These are phyloP conservation scores for Erysimum cheiri DNA, from an alignment of 441 rosid genomes.

Conservation along the genomic window DNA sequence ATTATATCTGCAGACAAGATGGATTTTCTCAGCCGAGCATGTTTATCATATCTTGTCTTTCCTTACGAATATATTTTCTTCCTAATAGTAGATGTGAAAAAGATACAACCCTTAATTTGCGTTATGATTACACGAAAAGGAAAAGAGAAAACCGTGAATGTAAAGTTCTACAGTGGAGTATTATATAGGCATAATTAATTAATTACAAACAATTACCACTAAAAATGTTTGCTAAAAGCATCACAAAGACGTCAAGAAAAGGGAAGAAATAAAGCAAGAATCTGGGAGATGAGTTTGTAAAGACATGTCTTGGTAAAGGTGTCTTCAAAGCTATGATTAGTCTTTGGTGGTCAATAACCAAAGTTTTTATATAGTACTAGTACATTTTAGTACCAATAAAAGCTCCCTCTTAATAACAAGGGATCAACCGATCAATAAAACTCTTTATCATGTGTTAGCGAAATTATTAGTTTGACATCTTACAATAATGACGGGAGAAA, in stretches of 20 bases:
- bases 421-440: not conserved
- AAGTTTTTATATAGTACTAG: not conserved
- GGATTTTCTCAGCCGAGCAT: too few species aligned
- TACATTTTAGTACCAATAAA: slow-evolving; percentile 13
- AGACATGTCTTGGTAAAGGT: slow-evolving; percentile 42
- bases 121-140: slow-evolving; percentile 2
- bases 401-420: not conserved
- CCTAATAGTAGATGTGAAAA: slow-evolving; percentile 2
- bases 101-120: slow-evolving; percentile 7
- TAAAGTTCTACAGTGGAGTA: not conserved
- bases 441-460: not conserved
- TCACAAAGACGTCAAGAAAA: slow-evolving; percentile 40
- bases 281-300: slow-evolving; percentile 32
- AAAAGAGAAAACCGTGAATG: not conserved
- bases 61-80: not conserved
- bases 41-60: too few species aligned
- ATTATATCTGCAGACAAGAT: too few species aligned
- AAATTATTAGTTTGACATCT: slow-evolving; percentile 1
- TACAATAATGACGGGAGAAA: slow-evolving; percentile 7
- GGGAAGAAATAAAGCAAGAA: slow-evolving; percentile 23
- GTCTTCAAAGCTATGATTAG: slow-evolving; percentile 48
- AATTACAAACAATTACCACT: slow-evolving; percentile 44
- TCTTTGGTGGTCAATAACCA: slow-evolving; percentile 25
- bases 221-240: slow-evolving; percentile 57
- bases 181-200: not conserved